Evolutionary conservation across 192 early-diverging fungal species (phyloP).

Genomic region (Umbelopsis ramanniana): DNA sequence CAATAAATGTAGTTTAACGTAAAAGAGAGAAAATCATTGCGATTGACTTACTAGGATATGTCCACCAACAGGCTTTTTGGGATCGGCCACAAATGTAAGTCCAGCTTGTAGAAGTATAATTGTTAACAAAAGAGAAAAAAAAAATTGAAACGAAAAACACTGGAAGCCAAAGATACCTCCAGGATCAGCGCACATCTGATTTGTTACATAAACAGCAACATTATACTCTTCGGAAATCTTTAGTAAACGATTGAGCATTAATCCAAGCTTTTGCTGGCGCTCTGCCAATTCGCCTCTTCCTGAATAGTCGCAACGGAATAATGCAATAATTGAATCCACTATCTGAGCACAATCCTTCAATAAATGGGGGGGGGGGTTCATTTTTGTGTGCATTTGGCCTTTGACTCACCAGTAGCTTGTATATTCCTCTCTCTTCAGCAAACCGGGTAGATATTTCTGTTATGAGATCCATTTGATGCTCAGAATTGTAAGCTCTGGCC

Average conservation of each 20-base stretch:
- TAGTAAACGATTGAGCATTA: slow-evolving; percentile 71
- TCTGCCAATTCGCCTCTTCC: slow-evolving; percentile 88
- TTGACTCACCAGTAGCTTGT: slow-evolving; percentile 52
- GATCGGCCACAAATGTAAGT: slow-evolving; percentile 82
- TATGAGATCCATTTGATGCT: slow-evolving; percentile 85
- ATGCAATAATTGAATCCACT: slow-evolving; percentile 81
- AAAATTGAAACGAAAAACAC: slow-evolving; percentile 7
- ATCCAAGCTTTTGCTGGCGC: slow-evolving; percentile 79
- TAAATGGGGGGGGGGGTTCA: background rate
- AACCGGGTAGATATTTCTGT: slow-evolving; percentile 73
- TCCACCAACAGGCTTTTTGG: slow-evolving; percentile 87
- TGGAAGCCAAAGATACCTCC: slow-evolving; percentile 28
- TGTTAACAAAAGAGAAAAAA: slow-evolving; percentile 46
- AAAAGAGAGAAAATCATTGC: background rate
- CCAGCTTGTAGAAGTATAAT: slow-evolving; percentile 43
- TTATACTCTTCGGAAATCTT: slow-evolving; percentile 88
- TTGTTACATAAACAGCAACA: slow-evolving; percentile 83
- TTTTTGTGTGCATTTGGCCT: background rate
- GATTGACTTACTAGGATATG: slow-evolving; percentile 61
- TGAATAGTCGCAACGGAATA: slow-evolving; percentile 82
- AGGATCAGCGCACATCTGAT: slow-evolving; percentile 58
- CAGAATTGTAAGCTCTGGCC: slow-evolving; percentile 82
- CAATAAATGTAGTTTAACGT: background rate
- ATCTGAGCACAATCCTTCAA: slow-evolving; percentile 41
- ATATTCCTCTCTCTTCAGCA: slow-evolving; percentile 67